Percentiles rank a stretch among this genome's conserved stretches.
These are phyloP conservation scores for Chaetomiaceae sp. DNA, from an alignment of 2,329 filamentous ascomycete genomes.

Conservation along the genomic window DNA sequence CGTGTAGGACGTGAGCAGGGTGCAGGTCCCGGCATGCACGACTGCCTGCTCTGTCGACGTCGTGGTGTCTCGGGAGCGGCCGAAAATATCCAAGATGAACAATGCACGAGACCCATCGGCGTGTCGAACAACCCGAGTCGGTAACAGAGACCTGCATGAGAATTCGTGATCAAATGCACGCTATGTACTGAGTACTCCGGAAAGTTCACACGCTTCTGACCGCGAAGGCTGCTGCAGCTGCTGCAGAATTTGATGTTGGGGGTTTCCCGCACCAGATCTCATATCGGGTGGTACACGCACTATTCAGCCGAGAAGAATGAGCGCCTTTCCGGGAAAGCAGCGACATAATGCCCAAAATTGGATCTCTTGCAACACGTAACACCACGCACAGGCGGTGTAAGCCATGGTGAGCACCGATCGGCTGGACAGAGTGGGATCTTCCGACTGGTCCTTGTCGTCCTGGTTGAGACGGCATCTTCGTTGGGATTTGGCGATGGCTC, in stretches of 20 bases:
- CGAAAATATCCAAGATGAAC: slow-evolving; percentile 8
- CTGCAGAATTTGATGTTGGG: too few species aligned
- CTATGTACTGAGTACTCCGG: too few species aligned
- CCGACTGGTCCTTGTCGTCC: not conserved
- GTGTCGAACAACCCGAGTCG: not conserved
- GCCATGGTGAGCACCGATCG: not conserved
- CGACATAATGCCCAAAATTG: not conserved
- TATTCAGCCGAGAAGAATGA: slow-evolving; percentile 11
- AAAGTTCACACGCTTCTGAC: too few species aligned
- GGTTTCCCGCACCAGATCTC: too few species aligned
- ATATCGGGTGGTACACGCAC: too few species aligned
- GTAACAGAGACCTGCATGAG: not conserved
- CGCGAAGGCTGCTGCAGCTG: too few species aligned
- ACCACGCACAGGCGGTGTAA: not conserved
- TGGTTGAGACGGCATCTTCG: too few species aligned
- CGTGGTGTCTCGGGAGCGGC: not conserved
- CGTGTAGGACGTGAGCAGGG: too few species aligned
- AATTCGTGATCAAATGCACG: not conserved
- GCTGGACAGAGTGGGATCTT: slow-evolving; percentile 1
- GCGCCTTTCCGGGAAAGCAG: slow-evolving; percentile 1
- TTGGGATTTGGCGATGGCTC: too few species aligned
- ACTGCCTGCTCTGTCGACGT: not conserved
- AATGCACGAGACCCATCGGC: not conserved
- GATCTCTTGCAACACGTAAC: not conserved
- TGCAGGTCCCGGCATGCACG: too few species aligned